These are phyloP conservation scores for Nannochloropsis oceanica DNA, from an alignment of 108 stramenopile species.

Conservation along the genomic window DNA sequence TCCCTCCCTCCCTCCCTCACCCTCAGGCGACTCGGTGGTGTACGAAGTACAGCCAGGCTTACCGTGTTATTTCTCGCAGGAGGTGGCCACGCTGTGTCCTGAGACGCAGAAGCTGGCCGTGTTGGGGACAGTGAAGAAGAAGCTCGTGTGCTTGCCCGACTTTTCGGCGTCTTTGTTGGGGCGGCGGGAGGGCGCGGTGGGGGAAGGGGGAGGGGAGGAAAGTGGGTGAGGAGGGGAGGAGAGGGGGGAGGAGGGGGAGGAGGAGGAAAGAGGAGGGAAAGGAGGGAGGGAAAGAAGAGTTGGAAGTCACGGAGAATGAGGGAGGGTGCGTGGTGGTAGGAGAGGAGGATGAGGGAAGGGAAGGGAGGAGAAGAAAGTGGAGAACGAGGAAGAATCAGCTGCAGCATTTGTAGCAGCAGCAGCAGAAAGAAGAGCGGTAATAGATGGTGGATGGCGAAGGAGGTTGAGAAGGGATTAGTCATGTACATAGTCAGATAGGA, in stretches of 20 bases:
- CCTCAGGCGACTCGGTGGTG: too few species aligned
- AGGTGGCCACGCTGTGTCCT: too few species aligned
- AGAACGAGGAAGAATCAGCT: not conserved
- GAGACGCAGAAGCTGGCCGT: too few species aligned
- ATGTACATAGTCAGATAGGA: not conserved
- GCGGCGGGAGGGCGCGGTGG: not conserved
- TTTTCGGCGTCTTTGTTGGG: not conserved
- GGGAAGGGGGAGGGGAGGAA: not conserved
- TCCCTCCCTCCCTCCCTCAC: too few species aligned
- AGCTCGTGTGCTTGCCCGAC: too few species aligned
- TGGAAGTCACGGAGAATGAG: not conserved
- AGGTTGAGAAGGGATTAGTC: not conserved
- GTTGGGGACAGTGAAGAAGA: too few species aligned
- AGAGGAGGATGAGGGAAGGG: not conserved
- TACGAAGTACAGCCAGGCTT: too few species aligned
- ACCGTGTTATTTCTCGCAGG: too few species aligned
- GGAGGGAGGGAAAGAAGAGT: not conserved
- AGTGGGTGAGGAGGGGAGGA: not conserved
- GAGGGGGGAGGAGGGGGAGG: not conserved
- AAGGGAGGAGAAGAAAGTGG: not conserved
- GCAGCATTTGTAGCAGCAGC: not conserved
- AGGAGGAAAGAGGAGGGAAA: not conserved
- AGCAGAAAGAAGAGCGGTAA: not conserved
- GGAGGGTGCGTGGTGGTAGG: not conserved
- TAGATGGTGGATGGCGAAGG: not conserved